Evolutionary conservation across 768 basidiomycete genomes (phyloP), one percentile per base, ranked within the genome.

Genomic region (Russula griseocarnosa): DNA sequence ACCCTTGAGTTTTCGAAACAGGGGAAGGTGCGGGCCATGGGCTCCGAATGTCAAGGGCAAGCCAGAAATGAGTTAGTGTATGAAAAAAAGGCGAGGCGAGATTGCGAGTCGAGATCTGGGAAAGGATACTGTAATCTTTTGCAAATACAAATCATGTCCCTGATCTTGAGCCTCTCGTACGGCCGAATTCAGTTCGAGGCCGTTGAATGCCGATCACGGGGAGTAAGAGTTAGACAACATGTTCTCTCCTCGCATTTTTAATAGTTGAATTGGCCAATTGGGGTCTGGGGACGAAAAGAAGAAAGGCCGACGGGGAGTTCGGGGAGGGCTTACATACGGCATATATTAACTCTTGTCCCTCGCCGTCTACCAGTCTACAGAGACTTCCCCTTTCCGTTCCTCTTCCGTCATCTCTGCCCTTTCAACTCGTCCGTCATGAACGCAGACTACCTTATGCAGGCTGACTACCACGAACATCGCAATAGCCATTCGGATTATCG

Each of bases 401-500:
- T 42, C 11, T 61, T 56, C 51, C 54, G 47, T 55, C 53, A 1
- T 14, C 52, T 46, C 42, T 34, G 13, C 51, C 60, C 55, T 40
- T 51, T 20, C 22, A 34, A 24, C 22, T 2, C 1, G 24, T 7
- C 46, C 54, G 9, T 30, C 59, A 65, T 65, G 64, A 58, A 65
- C 44, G 52, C 64, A 1, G 36, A 24, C 55, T 65, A 65, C 50
- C 54, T 53, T 55, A 26, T 53, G 18, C 55, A 65, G 47, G 22
- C 24, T 22, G 60, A 61, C 64, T 65, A 57, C 60, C 59, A 26
- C 24, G 47, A 55, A 55, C 54, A 61, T 38, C 59, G 34, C 18
- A 49, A 59, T 49, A 60, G 55, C 52, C 59, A 65, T 60, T 32
- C 64, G 14, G 55, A 36, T 11, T 46, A 55, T 57, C 60, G 55